Evolutionary conservation across 2,329 filamentous ascomycete genomes (phyloP), one percentile per base, ranked within the genome.

Genomic region (Ophiobolus disseminans): DNA sequence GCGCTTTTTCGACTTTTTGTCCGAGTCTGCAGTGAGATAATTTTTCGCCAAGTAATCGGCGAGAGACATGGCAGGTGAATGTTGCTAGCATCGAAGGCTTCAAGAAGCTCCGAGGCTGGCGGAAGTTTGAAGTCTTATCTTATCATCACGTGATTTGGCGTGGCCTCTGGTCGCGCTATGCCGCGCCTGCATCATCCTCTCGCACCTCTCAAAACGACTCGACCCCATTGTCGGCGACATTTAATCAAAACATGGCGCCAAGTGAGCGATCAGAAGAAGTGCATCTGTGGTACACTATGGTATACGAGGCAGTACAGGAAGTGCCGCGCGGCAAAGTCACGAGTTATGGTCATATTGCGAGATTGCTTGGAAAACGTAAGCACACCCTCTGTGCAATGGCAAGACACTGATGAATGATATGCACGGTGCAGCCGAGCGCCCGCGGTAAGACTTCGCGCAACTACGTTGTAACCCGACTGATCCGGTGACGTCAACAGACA

Each of bases 21-120:
- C 66, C 14, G 72, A 65, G 58, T 88, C 85, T 31, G 86, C 85
- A 1, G 82, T 89, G 40, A 99, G 86, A 72, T 99, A 99, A 73
- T 91, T 94, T 55, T 90, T 88, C 28, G 93, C 92, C 26, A 99
- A 84, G 68, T 97, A 99, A 67, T 86, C 86, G 49, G 91, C 87
- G 58, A 97, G 82, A 46, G 82, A 80, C 82, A 87, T 86, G 55
- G 42, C 60, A 38, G 43, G 42, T 48, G 45, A 40, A 31, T 48
- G 48, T 19, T 32, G 39, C 37, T n/a, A n/a, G n/a, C n/a, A n/a
- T n/a, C n/a, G n/a, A n/a, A n/a, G n/a, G n/a, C n/a, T n/a, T n/a
- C n/a, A n/a, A n/a, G n/a, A n/a, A n/a, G n/a, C n/a, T n/a, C n/a
- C n/a, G n/a, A n/a, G 43, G 46, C 46, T 35, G 22, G 30, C 14